A percentile compares a stretch with the other conserved stretches of the same genome.
phyloP scores from a whole-genome alignment of 176 grass and related monocot species.

The Eremochloa ophiuroides region DNA sequence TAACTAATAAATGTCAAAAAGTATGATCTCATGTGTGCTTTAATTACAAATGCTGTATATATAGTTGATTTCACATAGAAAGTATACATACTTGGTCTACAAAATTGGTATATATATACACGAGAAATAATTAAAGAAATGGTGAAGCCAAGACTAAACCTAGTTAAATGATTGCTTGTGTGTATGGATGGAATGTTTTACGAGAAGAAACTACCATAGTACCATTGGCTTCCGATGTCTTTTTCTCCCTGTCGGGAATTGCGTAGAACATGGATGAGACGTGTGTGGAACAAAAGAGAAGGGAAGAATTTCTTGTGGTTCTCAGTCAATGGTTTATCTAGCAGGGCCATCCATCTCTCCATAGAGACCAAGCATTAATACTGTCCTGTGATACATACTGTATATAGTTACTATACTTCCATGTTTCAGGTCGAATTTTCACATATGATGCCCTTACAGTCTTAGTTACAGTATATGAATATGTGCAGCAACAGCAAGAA shows the following conservation, averaged over 20 bases:
- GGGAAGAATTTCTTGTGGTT: not conserved
- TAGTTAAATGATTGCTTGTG: not conserved
- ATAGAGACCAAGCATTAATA: not conserved
- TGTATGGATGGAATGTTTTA: not conserved
- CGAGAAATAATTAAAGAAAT: not conserved
- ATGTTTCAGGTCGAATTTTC: not conserved
- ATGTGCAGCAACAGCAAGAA: not conserved
- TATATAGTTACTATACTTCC: not conserved
- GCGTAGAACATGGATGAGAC: conserved; percentile 19
- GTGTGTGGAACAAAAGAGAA: not conserved
- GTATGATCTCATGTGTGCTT: too few species aligned
- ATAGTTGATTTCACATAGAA: too few species aligned
- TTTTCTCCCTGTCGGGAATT: not conserved
- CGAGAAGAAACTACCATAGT: not conserved
- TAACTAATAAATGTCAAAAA: too few species aligned
- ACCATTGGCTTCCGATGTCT: not conserved
- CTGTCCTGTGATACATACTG: not conserved
- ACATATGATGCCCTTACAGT: not conserved
- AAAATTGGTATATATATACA: not conserved
- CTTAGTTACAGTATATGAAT: not conserved
- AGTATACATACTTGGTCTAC: not conserved
- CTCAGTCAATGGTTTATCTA: not conserved
- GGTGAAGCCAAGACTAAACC: not conserved
- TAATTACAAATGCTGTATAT: too few species aligned
- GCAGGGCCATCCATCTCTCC: not conserved